Percentiles rank a stretch among this genome's conserved stretches.
Conservation (phyloP, 116 monocot genomes). For the Dioscorea cayenensis region DNA sequence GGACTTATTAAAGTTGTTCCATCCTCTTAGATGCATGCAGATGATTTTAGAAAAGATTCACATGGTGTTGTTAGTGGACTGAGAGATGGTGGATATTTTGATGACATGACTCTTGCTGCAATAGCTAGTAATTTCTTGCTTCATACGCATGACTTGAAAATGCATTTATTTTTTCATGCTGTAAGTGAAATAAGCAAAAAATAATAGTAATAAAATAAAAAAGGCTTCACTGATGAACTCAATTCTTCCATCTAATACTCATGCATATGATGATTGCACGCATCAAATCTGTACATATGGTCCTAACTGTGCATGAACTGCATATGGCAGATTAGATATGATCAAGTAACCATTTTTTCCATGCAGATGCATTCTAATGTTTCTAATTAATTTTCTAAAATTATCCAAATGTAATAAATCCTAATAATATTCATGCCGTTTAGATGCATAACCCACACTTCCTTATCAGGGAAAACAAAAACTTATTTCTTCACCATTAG, state of each 20-base stretch:
- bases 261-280: too few species aligned
- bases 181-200: too few species aligned
- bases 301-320: too few species aligned
- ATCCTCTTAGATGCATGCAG: constrained; percentile 89
- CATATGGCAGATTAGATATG: too few species aligned
- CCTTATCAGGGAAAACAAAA: constrained; percentile 68
- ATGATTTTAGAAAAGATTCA: constrained; percentile 81
- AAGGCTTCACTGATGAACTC: too few species aligned
- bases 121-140: constrained; percentile 58
- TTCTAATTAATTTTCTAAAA: background rate
- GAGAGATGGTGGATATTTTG: constrained; percentile 94
- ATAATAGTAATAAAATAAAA: too few species aligned
- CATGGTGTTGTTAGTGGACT: constrained; percentile 86
- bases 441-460: background rate
- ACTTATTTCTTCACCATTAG: constrained; percentile 89
- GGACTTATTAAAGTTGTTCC: background rate
- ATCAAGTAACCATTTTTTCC: too few species aligned
- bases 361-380: too few species aligned
- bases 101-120: constrained; percentile 99
- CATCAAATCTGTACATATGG: too few species aligned
- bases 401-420: background rate
- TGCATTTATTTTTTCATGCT: background rate
- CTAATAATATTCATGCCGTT: too few species aligned
- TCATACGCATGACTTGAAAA: background rate
- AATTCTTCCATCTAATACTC: too few species aligned